A percentile compares a stretch with the other conserved stretches of the same genome.
Conservation (phyloP, 2,329 filamentous ascomycete species). For the Achaetomium macrosporum region DNA sequence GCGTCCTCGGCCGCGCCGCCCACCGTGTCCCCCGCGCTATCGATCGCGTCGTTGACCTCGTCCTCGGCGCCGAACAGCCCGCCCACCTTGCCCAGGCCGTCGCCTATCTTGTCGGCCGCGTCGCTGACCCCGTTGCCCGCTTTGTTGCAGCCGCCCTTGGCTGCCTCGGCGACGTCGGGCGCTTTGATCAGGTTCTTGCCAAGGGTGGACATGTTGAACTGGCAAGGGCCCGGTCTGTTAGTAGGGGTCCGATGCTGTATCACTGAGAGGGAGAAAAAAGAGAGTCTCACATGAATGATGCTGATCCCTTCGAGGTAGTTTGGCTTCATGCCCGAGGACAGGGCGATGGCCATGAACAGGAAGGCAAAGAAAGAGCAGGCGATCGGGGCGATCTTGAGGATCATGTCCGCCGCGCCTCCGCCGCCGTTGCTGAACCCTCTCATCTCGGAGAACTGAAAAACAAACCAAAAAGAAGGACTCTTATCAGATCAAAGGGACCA, state of each 20-base stretch:
- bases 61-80: constrained; percentile 7
- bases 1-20: constrained; percentile 13
- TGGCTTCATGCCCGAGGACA: constrained; percentile 8
- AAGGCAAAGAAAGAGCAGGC: constrained; percentile 13
- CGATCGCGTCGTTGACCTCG: constrained; percentile 4
- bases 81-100: constrained; percentile 2
- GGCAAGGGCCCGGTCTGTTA: background rate
- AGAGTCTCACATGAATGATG: constrained; percentile 15
- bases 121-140: constrained; percentile 19
- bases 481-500: constrained; percentile 5
- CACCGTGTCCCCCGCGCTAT: constrained; percentile 11
- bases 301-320: constrained; percentile 12
- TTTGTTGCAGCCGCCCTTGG: constrained; percentile 6
- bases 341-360: constrained; percentile 14
- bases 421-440: background rate
- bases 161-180: constrained; percentile 18
- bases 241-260: background rate
- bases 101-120: constrained; percentile 20
- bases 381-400: constrained; percentile 14
- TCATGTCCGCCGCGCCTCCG: background rate
- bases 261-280: background rate
- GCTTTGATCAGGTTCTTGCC: constrained; percentile 33
- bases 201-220: constrained; percentile 39
- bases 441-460: constrained; percentile 3
- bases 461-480: background rate